A percentile compares a stretch with the other conserved stretches of the same genome.
phyloP scores from a whole-genome alignment of 805 yeast genomes.

The Candida insectalens region DNA sequence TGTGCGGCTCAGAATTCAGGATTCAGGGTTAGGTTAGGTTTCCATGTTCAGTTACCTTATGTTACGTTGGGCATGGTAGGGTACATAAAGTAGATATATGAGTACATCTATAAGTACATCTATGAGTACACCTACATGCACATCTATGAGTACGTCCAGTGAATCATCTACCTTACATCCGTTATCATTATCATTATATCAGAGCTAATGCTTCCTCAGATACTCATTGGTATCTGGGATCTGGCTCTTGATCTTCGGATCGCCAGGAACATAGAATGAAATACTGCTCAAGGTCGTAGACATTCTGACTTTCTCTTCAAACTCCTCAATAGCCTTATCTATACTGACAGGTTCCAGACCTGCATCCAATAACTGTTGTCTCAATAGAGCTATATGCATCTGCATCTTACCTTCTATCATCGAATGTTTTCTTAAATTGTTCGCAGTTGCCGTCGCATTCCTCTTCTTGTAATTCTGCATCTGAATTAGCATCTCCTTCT shows the following conservation, averaged over 20 bases:
- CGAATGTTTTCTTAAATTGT: conserved; percentile 39
- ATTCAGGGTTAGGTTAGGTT: too few species aligned
- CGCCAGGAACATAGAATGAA: conserved; percentile 54
- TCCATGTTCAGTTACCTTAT: too few species aligned
- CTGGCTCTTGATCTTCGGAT: conserved; percentile 34
- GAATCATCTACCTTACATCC: too few species aligned
- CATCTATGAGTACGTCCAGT: too few species aligned
- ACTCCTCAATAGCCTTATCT: conserved; percentile 42
- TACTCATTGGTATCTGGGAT: conserved; percentile 57
- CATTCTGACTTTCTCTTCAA: conserved; percentile 48
- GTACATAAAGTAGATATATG: too few species aligned
- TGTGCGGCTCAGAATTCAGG: conserved; percentile 3
- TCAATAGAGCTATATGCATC: conserved; percentile 55
- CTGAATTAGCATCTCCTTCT: conserved; percentile 34
- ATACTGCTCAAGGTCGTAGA: conserved; percentile 47
- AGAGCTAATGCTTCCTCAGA: conserved; percentile 29
- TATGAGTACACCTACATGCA: too few species aligned
- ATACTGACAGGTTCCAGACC: conserved; percentile 51
- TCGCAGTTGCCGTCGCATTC: conserved; percentile 40
- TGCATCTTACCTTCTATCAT: conserved; percentile 50
- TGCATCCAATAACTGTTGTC: conserved; percentile 48
- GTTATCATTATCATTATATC: too few species aligned
- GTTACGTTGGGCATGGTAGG: too few species aligned
- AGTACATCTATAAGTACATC: too few species aligned
- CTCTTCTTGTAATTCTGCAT: conserved; percentile 41